Evolutionary conservation across 1,284 basidiomycete genomes (phyloP).

Genomic region (Gomphus sp.): DNA sequence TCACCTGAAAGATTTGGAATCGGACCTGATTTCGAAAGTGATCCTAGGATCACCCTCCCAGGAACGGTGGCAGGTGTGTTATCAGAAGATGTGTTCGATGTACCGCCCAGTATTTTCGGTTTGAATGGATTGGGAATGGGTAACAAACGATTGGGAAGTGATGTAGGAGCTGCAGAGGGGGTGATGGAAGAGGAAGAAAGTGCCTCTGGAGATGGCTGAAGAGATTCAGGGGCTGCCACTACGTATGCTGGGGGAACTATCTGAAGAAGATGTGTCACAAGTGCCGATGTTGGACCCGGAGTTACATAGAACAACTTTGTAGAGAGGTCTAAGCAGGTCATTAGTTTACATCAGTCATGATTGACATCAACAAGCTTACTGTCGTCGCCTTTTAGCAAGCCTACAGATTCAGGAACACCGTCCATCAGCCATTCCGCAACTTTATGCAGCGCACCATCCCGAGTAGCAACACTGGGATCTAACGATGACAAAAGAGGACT

Average conservation of each 20-base stretch:
- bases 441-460: slow-evolving; percentile 4
- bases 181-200: neutral
- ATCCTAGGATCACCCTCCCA: slow-evolving; percentile 4
- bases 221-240: slow-evolving; percentile 6
- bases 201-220: slow-evolving; percentile 6
- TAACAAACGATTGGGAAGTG: neutral
- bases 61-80: neutral
- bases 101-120: neutral
- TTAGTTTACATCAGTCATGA: neutral
- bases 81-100: neutral
- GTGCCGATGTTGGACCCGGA: neutral
- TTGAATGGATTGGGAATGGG: slow-evolving; percentile 7
- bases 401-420: neutral
- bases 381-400: slow-evolving; percentile 3
- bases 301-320: neutral
- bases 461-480: neutral
- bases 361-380: neutral
- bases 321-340: neutral
- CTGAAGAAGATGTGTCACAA: neutral
- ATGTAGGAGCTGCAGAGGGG: neutral
- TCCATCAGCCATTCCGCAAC: slow-evolving; percentile 9
- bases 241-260: slow-evolving; percentile 8
- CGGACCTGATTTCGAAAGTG: neutral
- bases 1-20: neutral
- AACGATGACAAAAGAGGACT: neutral